A percentile compares a stretch with the other conserved stretches of the same genome.
phyloP scores from a whole-genome alignment of 1,284 basidiomycete species.

The Cutaneotrichosporon arboriforme region DNA sequence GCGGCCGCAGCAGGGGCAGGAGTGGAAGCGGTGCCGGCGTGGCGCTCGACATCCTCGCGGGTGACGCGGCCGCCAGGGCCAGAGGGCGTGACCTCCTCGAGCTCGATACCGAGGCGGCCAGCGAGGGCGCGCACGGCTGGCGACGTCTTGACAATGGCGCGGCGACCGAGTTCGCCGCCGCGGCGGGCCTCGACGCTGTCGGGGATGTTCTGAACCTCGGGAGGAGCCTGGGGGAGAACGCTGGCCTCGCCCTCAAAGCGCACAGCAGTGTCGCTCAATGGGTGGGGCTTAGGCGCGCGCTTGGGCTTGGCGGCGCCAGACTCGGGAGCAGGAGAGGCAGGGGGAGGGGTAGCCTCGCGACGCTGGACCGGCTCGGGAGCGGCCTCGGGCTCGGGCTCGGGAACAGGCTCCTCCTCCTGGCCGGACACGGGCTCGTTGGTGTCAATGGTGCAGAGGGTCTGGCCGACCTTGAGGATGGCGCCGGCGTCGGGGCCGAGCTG shows the following conservation, averaged over 20 bases:
- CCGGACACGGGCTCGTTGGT: conserved; percentile 19
- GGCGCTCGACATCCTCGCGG: conserved; percentile 56
- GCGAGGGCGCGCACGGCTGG: conserved; percentile 40
- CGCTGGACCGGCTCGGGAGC: not conserved
- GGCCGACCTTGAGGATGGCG: conserved; percentile 79
- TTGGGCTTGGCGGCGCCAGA: conserved; percentile 2
- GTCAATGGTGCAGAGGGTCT: conserved; percentile 75
- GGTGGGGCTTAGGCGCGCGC: conserved; percentile 15
- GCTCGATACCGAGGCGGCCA: conserved; percentile 28
- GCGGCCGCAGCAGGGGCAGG: not conserved
- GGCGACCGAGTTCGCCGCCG: not conserved
- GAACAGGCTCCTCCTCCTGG: conserved; percentile 1
- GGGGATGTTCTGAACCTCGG: conserved; percentile 2
- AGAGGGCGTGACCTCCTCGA: conserved; percentile 57
- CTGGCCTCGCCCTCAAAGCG: conserved; percentile 36
- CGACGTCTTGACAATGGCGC: conserved; percentile 29
- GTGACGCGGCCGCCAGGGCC: conserved; percentile 57
- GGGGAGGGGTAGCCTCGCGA: not conserved
- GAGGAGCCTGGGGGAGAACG: conserved; percentile 29
- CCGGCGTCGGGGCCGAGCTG: conserved; percentile 73
- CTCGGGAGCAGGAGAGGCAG: not conserved
- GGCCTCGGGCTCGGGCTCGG: not conserved
- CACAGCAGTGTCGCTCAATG: conserved; percentile 20
- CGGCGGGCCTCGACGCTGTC: conserved; percentile 16
- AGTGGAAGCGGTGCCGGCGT: conserved; percentile 5